Evolutionary conservation across 2,329 filamentous ascomycete species (phyloP), one percentile per base, ranked within the genome.

Genomic region (Metarhizium rileyi): DNA sequence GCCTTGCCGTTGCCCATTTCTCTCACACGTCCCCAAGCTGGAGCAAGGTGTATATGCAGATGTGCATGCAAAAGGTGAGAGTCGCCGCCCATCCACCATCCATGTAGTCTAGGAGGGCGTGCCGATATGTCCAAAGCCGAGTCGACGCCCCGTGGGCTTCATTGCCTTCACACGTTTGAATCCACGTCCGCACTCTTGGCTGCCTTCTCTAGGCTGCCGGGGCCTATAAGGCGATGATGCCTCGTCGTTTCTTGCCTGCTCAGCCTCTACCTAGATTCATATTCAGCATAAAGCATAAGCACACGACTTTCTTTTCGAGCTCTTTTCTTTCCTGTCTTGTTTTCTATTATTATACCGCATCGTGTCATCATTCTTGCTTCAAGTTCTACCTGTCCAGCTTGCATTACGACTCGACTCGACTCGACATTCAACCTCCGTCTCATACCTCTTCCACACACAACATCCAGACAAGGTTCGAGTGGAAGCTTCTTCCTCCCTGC

Each of bases 221-320:
- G n/a, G 23, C 50, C 56, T 78, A 78, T 78, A 78, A 78, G 75
- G 74, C 70, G 74, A 61, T 70, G 69, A 76, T 75, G 66, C 63
- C 72, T 71, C 70, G 54, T 59, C 57, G 47, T 63, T 63, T 58
- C 58, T 57, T 59, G 56, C 35, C 52, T 52, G 49, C 47, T 54
- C 57, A 56, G 55, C 56, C 52, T 61, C 54, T 57, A 61, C 58
- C 52, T 54, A 48, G 44, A 44, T 56, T 49, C 48, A 46, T 57
- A n/a, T n/a, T n/a, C n/a, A n/a, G n/a, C n/a, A n/a, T n/a, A n/a
- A n/a, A n/a, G n/a, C 51, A 52, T 54, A 52, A n/a, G 40, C 52
- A 44, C 44, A 50, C 50, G 44, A 51, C 50, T 46, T 48, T 52
- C 52, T 53, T 52, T 52, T 51, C 52, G 48, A 40, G 50, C 38